phyloP scores from a whole-genome alignment of 2,329 filamentous ascomycete genomes.

The Mycosphaerella sp. region DNA sequence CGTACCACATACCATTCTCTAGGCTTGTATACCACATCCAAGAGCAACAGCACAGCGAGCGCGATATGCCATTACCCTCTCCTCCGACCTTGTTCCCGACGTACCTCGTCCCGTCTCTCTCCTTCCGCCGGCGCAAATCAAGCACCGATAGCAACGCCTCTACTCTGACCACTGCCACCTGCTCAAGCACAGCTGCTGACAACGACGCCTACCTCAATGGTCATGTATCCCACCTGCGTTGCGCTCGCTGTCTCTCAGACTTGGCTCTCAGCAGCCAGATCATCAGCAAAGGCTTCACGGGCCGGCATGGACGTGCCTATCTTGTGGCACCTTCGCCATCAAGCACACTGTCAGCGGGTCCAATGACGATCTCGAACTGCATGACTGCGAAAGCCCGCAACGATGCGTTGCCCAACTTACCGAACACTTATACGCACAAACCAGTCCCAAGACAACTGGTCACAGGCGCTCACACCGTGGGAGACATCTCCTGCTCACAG shows the following conservation, averaged over 20 bases:
- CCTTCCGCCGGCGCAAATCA: constrained; percentile 44
- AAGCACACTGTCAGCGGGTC: constrained; percentile 25
- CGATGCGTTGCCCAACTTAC: constrained; percentile 40
- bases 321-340: constrained; percentile 48
- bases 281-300: constrained; percentile 60
- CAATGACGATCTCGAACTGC: constrained; percentile 18
- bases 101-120: constrained; percentile 46
- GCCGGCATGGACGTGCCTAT: constrained; percentile 58
- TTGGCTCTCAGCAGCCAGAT: constrained; percentile 55
- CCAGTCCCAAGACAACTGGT: constrained; percentile 55
- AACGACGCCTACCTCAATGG: constrained; percentile 39
- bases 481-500: constrained; percentile 52
- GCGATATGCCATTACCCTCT: constrained; percentile 28
- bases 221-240: constrained; percentile 52
- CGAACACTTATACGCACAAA: constrained; percentile 54
- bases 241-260: constrained; percentile 54
- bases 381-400: constrained; percentile 24
- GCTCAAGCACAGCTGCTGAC: constrained; percentile 15
- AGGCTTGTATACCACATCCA: background rate
- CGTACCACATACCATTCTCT: background rate
- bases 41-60: background rate
- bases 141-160: constrained; percentile 36
- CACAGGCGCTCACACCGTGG: constrained; percentile 57
- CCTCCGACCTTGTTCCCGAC: constrained; percentile 44
- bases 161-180: constrained; percentile 29